Evolutionary conservation across 2,329 filamentous ascomycete genomes (phyloP), one percentile per base, ranked within the genome.

Genomic region (Mariannaea elegans): DNA sequence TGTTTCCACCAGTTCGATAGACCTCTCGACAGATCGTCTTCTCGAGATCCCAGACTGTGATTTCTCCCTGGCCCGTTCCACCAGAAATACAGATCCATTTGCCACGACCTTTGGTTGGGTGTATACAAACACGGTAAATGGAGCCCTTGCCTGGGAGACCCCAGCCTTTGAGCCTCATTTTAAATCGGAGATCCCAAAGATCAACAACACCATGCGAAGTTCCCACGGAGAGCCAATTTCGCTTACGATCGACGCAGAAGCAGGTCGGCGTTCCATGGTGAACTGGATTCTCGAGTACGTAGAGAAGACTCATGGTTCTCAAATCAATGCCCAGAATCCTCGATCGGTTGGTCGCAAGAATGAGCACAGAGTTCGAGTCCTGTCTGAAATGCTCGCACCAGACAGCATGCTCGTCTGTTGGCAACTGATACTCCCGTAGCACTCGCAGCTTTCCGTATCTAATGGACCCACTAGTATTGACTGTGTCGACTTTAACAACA

Each of bases 111-210:
- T 89, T 92, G 21, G 84, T 85, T 0, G 93, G 93, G 71, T 97
- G 93, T 1, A 97, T 81, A 56, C 87, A 84, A 14, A 99, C 82
- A 29, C 93, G 86, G 69, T 94, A 90, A 63, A 98, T 92, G 16
- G 92, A 83, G 1, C 90, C 88, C 61, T 91, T 91, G 19, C 91
- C 92, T 0, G 92, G 88, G 24, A 97, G 85, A 1, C 93, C 93
- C 93, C 94, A 98, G 13, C 90, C 91, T 74, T 92, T 93, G 21
- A 98, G 81, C 19, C 93, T 87, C 68, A 98, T 86, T 65, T 88
- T 90, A 82, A 99, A 99, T n/a, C 95, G 90, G 38, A 99, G 82
- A 76, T 99, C 95, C 95, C 95, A 99, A 1, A 99, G 84, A 72
- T 97, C 91, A 7, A 99, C 81, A 24, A 98, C 90, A 32, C 96